Conservation (phyloP, 2,329 filamentous ascomycete species). For the Arthrocladium fulminans region DNA sequence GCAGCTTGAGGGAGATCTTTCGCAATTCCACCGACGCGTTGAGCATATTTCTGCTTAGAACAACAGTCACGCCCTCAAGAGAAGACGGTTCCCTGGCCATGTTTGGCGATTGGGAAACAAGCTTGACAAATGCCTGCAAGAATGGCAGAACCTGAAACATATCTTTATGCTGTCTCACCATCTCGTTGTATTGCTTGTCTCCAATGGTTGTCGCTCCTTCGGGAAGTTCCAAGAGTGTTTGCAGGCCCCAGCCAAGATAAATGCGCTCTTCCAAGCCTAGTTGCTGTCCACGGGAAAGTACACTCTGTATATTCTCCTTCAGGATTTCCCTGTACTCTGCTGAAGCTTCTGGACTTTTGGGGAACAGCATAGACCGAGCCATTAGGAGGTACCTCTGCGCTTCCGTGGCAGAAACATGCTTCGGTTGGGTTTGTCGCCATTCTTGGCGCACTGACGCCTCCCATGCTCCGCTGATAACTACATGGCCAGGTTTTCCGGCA, state of each 20-base stretch:
- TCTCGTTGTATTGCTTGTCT: background rate
- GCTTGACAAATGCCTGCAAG: conserved; percentile 44
- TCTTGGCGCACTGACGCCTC: background rate
- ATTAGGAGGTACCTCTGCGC: background rate
- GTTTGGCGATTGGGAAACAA: conserved; percentile 16
- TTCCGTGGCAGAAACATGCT: background rate
- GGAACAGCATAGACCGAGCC: conserved; percentile 5
- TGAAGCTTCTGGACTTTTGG: background rate
- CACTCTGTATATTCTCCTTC: background rate
- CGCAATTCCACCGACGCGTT: conserved; percentile 67
- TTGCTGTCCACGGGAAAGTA: background rate
- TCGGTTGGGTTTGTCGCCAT: background rate
- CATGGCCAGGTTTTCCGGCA: background rate
- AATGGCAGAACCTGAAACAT: conserved; percentile 51
- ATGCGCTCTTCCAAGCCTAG: background rate
- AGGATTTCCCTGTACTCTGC: background rate
- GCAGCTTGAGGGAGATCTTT: conserved; percentile 61
- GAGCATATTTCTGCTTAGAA: conserved; percentile 64
- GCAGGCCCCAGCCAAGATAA: conserved; percentile 4
- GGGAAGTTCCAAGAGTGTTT: background rate
- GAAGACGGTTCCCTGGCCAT: background rate
- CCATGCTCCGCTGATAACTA: conserved; percentile 1
- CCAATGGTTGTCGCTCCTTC: background rate
- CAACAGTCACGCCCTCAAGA: conserved; percentile 23
- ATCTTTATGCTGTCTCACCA: background rate